These are phyloP conservation scores for Metschnikowia colocasiae DNA, from an alignment of 805 yeast genomes.

Conservation along the genomic window DNA sequence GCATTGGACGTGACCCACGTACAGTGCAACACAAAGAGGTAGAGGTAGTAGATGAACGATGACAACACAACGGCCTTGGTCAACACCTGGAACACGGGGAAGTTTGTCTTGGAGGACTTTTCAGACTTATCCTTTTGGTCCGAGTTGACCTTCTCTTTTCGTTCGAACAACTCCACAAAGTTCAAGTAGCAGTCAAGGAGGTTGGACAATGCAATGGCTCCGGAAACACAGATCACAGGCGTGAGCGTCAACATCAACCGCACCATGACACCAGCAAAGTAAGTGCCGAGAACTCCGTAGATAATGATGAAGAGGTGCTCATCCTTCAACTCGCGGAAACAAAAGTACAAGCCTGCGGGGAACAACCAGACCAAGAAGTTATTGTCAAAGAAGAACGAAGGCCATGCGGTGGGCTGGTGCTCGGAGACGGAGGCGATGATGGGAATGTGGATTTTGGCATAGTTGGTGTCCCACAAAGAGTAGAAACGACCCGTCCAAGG, in stretches of 20 bases:
- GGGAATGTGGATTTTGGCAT: slow-evolving; percentile 97
- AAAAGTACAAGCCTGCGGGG: slow-evolving; percentile 93
- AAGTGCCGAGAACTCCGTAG: slow-evolving; percentile 89
- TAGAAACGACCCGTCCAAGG: slow-evolving; percentile 99
- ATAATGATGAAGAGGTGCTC: slow-evolving; percentile 92
- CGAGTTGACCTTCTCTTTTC: neutral
- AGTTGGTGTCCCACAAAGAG: slow-evolving; percentile 96
- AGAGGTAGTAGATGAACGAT: slow-evolving; percentile 70
- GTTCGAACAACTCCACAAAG: slow-evolving; percentile 41
- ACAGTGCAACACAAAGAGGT: slow-evolving; percentile 85
- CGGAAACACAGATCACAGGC: slow-evolving; percentile 92
- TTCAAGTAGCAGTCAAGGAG: slow-evolving; percentile 79
- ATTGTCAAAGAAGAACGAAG: slow-evolving; percentile 93
- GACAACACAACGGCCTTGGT: slow-evolving; percentile 62
- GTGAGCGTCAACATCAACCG: slow-evolving; percentile 95
- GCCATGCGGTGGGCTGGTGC: slow-evolving; percentile 99
- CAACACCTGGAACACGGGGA: slow-evolving; percentile 35
- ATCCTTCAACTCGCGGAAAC: slow-evolving; percentile 84
- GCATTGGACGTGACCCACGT: slow-evolving; percentile 97
- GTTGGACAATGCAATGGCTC: slow-evolving; percentile 83
- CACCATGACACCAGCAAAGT: slow-evolving; percentile 99
- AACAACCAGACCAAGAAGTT: slow-evolving; percentile 93
- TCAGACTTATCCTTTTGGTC: neutral
- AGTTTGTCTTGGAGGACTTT: slow-evolving; percentile 2
- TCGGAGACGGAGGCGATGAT: slow-evolving; percentile 98